Evolutionary conservation across 768 basidiomycete species (phyloP), one percentile per base, ranked within the genome.

Genomic region (Paxillus involutus): DNA sequence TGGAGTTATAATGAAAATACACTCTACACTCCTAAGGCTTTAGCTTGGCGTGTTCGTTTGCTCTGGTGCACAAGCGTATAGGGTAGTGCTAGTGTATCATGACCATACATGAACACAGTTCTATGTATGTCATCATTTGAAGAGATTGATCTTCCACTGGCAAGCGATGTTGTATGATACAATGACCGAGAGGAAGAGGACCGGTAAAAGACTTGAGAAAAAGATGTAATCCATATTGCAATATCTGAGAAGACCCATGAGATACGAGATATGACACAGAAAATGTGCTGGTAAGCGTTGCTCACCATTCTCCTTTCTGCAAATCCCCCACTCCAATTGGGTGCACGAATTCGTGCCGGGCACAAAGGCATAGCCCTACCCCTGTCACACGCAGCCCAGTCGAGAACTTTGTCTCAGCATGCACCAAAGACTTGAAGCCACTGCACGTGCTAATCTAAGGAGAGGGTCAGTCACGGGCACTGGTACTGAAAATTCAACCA

Each of bases 181-280:
- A 24, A 24, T 5, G 24, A 24, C 24, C 24, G 24, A 24, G 41
- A 65, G 67, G 1, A 59, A 65, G 5, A 63, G 44, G 45, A 36
- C 30, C 12, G 2, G 52, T 46, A 9, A 53, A 32, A 4, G 37
- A 24, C 24, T 29, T 1, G 56, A 64, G 9, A 60, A 64, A 43
- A 74, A 66, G 6, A 73, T 55, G 45, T 64, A 75, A 47, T 75
- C 72, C 62, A 73, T 74, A 55, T 74, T 75, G n/a, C 44, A 36
- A 24, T 46, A 42, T 37, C 44, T 46, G 19, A 44, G 21, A 42
- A 26, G 26, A 1, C 3, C 24, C 24, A 48, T 44, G 36, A 44
- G 53, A 43, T 24, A 24, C 24, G 5, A 24, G 24, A 24, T 24
- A 24, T 45, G 24, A 39, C 8, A 53, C 10, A 30, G 17, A 30